phyloP scores from a whole-genome alignment of 2,329 filamentous ascomycete species.

The Xylariaceae sp. region DNA sequence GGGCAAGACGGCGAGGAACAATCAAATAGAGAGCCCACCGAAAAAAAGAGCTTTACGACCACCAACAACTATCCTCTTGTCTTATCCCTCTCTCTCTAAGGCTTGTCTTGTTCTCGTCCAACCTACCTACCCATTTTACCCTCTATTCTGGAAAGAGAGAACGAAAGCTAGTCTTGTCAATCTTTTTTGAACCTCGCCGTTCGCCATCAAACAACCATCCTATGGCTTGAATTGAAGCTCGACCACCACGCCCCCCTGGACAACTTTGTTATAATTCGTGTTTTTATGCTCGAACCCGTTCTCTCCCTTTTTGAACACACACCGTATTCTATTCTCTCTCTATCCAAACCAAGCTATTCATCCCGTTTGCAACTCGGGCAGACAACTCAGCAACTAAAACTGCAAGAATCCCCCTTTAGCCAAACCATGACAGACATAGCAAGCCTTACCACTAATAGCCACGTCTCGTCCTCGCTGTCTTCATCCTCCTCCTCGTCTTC shows the following conservation, averaged over 20 bases:
- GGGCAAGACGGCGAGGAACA: slow-evolving; percentile 12
- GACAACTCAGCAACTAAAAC: slow-evolving; percentile 4
- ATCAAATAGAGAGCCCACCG: slow-evolving; percentile 14
- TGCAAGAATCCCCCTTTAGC: slow-evolving; percentile 1
- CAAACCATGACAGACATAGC: slow-evolving; percentile 25
- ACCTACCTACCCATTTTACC: not conserved
- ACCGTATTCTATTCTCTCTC: slow-evolving; percentile 8
- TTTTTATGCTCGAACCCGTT: slow-evolving; percentile 12
- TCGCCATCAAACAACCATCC: not conserved
- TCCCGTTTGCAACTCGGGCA: slow-evolving; percentile 22
- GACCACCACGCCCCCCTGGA: slow-evolving; percentile 8
- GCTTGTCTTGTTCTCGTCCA: slow-evolving; percentile 18
- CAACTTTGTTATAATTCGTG: slow-evolving; percentile 19
- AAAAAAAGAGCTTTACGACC: not conserved
- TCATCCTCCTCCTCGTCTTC: slow-evolving; percentile 16
- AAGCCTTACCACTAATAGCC: slow-evolving; percentile 19
- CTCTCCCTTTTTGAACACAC: slow-evolving; percentile 10
- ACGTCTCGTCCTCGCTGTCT: slow-evolving; percentile 22
- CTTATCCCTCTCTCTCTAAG: slow-evolving; percentile 1
- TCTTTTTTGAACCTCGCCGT: not conserved
- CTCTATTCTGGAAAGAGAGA: slow-evolving; percentile 2
- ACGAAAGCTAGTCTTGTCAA: not conserved
- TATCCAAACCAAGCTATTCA: slow-evolving; percentile 4
- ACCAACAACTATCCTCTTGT: slow-evolving; percentile 18
- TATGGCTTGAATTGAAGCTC: slow-evolving; percentile 23